Evolutionary conservation across 192 early-diverging fungal species (phyloP), one percentile per base, ranked within the genome.

Genomic region (Backusella tuberculispora): DNA sequence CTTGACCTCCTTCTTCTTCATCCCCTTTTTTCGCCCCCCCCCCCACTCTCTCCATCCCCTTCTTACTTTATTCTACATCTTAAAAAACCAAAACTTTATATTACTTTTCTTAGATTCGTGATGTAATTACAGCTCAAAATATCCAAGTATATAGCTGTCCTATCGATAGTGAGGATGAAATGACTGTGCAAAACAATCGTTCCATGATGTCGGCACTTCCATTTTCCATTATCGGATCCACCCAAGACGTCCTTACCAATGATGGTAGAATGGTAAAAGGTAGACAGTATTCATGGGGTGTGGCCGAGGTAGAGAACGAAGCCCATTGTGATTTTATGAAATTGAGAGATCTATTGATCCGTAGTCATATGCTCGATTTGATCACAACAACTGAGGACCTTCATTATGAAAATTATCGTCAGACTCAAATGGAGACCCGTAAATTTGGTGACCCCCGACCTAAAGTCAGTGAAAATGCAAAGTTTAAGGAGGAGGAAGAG

Each of bases 301-400:
- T 97, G 65, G 96, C 95, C 24, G 97, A 99, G 89, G 98, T 99
- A n/a, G 98, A 99, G 83, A 99, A 98, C 83, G 98, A 99, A 81
- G 87, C 89, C 71, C 98, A 99, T 83, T 99, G 96, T 84, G 97
- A 99, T 80, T 99, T 99, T 83, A 94, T 91, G 82, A 98, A 98
- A 85, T 90, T 99, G 46, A 91, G 98, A 72, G 94, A 95, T 85
- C 85, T 99, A 67, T 90, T 99, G 71, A 96, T 99, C 84, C 92
- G 97, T 74, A 96, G 94, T 19, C 96, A 99, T 80, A 97, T 99
- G 97, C 87, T 97, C 68, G 96, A 98, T 79, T 86, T 99, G 66
- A 95, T 99, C 80, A 85, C 86, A 42, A 92, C 92, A 45, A 98
- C 98, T 44, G 95, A 99, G 82, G 97, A 99, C 71, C 80, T 84